A percentile compares a stretch with the other conserved stretches of the same genome.
These are phyloP conservation scores for Sequoia sempervirens DNA, from an alignment of 75 land plant species.

Conservation along the genomic window DNA sequence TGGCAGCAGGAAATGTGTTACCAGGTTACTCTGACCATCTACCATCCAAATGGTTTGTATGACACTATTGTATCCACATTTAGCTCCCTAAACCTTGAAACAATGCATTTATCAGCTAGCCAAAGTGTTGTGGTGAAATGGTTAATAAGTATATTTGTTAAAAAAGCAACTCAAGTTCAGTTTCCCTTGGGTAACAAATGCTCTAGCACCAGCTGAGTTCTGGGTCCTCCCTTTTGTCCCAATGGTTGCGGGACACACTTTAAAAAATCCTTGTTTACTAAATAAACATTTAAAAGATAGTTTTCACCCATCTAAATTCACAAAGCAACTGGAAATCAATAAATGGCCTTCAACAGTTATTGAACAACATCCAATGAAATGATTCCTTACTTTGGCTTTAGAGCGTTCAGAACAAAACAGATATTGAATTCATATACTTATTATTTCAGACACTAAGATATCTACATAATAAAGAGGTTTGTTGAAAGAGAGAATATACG, in stretches of 20 bases:
- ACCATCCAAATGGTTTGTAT: neutral
- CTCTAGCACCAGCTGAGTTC: neutral
- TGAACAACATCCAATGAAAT: neutral
- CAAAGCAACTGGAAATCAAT: neutral
- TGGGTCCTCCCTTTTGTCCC: neutral
- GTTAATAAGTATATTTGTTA: neutral
- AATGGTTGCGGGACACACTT: neutral
- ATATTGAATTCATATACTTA: neutral
- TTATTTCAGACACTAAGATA: neutral
- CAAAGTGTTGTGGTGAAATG: neutral
- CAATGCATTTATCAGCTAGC: neutral
- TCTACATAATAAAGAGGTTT: slow-evolving; percentile 6
- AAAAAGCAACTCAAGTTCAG: neutral
- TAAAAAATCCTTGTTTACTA: neutral
- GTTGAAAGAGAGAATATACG: slow-evolving; percentile 21
- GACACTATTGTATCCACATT: neutral
- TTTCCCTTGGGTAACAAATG: neutral
- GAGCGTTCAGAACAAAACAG: neutral
- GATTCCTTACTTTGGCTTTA: neutral
- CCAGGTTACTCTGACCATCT: neutral
- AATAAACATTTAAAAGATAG: neutral
- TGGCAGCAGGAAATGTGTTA: no score
- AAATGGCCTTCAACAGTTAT: neutral
- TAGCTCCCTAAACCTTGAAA: neutral
- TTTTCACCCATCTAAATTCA: neutral